phyloP scores from a whole-genome alignment of 169 alveolate species.

The Fabrea salina region DNA sequence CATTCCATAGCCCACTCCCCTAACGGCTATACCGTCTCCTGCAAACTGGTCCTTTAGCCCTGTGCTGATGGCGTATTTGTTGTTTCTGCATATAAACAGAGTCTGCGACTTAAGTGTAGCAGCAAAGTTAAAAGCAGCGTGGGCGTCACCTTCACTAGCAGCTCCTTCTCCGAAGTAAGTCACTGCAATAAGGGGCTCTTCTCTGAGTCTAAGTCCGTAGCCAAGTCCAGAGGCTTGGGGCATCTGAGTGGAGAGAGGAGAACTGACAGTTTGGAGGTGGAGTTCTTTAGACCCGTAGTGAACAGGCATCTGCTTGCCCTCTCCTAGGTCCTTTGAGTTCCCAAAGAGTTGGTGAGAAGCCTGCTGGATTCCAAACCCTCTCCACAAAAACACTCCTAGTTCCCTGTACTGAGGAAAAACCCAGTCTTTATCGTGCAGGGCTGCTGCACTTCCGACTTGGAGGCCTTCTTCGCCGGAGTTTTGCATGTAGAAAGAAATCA shows the following conservation, averaged over 20 bases:
- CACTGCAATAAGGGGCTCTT: slow-evolving; percentile 85
- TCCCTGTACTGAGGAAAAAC: slow-evolving; percentile 93
- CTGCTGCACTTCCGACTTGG: slow-evolving; percentile 90
- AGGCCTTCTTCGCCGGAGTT: slow-evolving; percentile 95
- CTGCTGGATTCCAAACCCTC: slow-evolving; percentile 84
- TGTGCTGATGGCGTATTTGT: slow-evolving; percentile 94
- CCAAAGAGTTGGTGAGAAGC: slow-evolving; percentile 67
- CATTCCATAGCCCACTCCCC: slow-evolving; percentile 94
- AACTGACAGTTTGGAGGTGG: slow-evolving; percentile 90
- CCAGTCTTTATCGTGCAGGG: slow-evolving; percentile 83
- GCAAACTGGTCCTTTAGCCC: slow-evolving; percentile 92
- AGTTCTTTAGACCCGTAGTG: slow-evolving; percentile 86
- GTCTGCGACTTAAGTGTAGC: slow-evolving; percentile 90
- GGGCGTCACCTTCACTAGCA: slow-evolving; percentile 96
- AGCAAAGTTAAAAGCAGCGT: slow-evolving; percentile 94
- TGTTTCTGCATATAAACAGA: slow-evolving; percentile 94
- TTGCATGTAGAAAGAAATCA: slow-evolving; percentile 94
- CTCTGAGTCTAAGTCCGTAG: slow-evolving; percentile 85
- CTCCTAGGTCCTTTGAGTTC: slow-evolving; percentile 87
- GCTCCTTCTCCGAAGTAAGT: slow-evolving; percentile 98
- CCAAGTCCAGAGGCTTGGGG: slow-evolving; percentile 97
- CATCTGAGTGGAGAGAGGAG: slow-evolving; percentile 93
- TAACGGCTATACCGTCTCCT: slow-evolving; percentile 95
- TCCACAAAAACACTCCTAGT: slow-evolving; percentile 87
- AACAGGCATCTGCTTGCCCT: slow-evolving; percentile 97